phyloP scores from a whole-genome alignment of 73 alveolate species.

The Paramecium primaurelia region DNA sequence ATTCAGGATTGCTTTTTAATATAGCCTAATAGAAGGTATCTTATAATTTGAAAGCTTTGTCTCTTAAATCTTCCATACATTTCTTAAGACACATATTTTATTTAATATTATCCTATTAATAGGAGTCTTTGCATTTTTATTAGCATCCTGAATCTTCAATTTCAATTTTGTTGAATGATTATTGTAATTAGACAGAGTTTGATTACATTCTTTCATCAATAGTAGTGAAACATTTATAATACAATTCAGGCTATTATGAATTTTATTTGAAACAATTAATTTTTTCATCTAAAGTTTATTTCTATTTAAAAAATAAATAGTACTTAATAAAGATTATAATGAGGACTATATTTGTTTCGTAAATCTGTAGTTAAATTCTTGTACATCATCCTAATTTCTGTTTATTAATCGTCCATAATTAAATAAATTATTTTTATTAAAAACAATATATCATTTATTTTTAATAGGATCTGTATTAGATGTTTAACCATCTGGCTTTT shows the following conservation, averaged over 20 bases:
- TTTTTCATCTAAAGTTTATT: slow-evolving; percentile 35
- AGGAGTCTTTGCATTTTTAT: not conserved
- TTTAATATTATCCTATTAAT: not conserved
- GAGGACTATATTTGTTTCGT: slow-evolving; percentile 35
- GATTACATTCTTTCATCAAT: slow-evolving; percentile 22
- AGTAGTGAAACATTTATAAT: not conserved
- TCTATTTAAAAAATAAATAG: not conserved
- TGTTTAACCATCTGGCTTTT: not conserved
- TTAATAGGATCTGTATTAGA: not conserved
- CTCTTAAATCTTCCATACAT: slow-evolving; percentile 34
- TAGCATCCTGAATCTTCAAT: slow-evolving; percentile 23
- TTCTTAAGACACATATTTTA: not conserved
- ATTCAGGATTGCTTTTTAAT: slow-evolving; percentile 18
- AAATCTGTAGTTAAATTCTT: not conserved
- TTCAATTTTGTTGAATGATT: not conserved
- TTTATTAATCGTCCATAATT: slow-evolving; percentile 36
- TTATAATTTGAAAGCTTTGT: slow-evolving; percentile 5
- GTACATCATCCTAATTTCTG: slow-evolving; percentile 35
- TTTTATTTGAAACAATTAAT: not conserved
- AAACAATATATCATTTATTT: not conserved
- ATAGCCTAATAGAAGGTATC: slow-evolving; percentile 6
- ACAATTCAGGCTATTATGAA: not conserved
- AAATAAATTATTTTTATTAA: not conserved
- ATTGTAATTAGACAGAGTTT: not conserved
- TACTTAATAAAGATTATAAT: slow-evolving; percentile 37